Conservation (phyloP, 2,329 filamentous ascomycete species). For the Penicillium sp. region DNA sequence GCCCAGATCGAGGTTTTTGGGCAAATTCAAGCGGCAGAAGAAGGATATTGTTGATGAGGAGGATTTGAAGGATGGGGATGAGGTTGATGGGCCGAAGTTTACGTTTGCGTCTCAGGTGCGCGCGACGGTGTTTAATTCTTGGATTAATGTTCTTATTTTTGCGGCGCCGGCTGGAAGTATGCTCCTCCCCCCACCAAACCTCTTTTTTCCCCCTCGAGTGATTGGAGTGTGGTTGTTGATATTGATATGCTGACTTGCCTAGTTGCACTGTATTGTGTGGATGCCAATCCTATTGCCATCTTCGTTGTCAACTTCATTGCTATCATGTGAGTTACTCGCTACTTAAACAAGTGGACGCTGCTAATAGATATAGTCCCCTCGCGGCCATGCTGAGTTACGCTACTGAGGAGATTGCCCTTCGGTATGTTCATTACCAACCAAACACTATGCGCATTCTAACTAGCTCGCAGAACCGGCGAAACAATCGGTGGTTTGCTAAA, state of each 20-base stretch:
- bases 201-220: not conserved
- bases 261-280: constrained; percentile 70
- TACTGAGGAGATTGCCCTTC: constrained; percentile 80
- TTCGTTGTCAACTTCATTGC: constrained; percentile 94
- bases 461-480: constrained; percentile 65
- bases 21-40: constrained; percentile 17
- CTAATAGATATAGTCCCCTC: constrained; percentile 58
- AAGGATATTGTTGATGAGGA: constrained; percentile 11
- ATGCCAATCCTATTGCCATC: constrained; percentile 64
- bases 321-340: constrained; percentile 63
- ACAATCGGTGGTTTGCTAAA: constrained; percentile 87
- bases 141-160: constrained; percentile 82
- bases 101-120: constrained; percentile 51
- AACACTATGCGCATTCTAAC: not conserved
- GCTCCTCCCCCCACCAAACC: too few species aligned
- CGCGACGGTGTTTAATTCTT: constrained; percentile 77
- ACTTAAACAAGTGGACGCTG: not conserved
- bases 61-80: constrained; percentile 15
- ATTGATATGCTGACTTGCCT: constrained; percentile 14
- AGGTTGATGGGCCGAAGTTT: constrained; percentile 37
- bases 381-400: constrained; percentile 85
- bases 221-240: constrained; percentile 8
- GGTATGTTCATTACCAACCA: constrained; percentile 43
- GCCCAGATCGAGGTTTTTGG: constrained; percentile 33
- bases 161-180: constrained; percentile 74